These are phyloP conservation scores for Fusarium vanettenii DNA, from an alignment of 2,329 filamentous ascomycete genomes.

Conservation along the genomic window DNA sequence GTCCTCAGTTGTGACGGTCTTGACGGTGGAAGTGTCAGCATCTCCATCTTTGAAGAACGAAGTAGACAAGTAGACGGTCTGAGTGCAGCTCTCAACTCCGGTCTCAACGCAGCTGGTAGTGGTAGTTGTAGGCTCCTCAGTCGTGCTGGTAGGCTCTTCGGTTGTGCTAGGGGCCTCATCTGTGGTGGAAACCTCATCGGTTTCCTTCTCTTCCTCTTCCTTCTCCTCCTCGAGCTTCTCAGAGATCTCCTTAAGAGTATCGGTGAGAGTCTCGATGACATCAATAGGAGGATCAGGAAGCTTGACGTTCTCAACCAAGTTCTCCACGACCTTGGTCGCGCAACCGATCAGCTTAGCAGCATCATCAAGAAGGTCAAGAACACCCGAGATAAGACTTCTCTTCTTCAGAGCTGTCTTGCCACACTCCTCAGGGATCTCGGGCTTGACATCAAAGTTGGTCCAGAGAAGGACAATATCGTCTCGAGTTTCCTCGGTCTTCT, in stretches of 20 bases:
- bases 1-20: background rate
- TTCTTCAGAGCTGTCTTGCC: conserved; percentile 7
- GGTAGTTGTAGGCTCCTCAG: background rate
- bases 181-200: background rate
- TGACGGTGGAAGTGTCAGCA: background rate
- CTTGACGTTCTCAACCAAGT: background rate
- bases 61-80: background rate
- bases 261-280: conserved; percentile 10
- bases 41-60: background rate
- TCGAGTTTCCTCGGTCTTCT: conserved; percentile 6
- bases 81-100: background rate
- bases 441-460: conserved; percentile 13
- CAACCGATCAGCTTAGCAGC: background rate
- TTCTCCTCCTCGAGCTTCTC: conserved; percentile 13
- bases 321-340: background rate
- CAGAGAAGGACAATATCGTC: conserved; percentile 8
- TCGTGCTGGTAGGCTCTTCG: background rate
- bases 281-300: conserved; percentile 11
- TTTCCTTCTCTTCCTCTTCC: background rate
- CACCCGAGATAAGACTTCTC: conserved; percentile 16
- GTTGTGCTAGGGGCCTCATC: background rate
- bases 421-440: background rate
- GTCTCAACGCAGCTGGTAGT: background rate
- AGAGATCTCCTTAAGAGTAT: conserved; percentile 23
- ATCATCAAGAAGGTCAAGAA: background rate